phyloP scores from a whole-genome alignment of 78 protist genomes.

The Dictyostelium purpureum region DNA sequence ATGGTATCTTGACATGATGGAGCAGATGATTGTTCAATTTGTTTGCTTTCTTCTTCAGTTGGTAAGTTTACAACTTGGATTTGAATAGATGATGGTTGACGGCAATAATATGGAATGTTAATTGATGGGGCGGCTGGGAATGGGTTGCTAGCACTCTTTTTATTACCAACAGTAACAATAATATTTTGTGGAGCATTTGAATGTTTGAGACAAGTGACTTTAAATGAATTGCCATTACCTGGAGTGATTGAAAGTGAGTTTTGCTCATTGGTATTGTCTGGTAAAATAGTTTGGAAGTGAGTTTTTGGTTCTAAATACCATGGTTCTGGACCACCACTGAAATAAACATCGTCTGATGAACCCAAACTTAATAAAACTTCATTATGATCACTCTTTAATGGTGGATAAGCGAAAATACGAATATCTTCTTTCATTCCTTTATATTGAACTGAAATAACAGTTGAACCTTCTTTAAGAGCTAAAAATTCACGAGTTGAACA shows the following conservation, averaged over 20 bases:
- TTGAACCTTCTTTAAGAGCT: constrained; percentile 37
- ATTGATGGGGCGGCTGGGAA: constrained; percentile 28
- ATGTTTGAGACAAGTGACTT: constrained; percentile 37
- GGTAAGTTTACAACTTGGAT: constrained; percentile 16
- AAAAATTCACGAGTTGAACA: constrained; percentile 27
- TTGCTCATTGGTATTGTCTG: not conserved
- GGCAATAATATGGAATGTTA: constrained; percentile 6
- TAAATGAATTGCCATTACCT: constrained; percentile 2
- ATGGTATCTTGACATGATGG: constrained; percentile 14
- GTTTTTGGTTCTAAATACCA: constrained; percentile 36
- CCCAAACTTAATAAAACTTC: constrained; percentile 36
- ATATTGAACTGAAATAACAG: not conserved
- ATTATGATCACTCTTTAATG: constrained; percentile 1
- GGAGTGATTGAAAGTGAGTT: not conserved
- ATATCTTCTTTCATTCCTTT: constrained; percentile 40
- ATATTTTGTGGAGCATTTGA: not conserved
- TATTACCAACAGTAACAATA: constrained; percentile 27
- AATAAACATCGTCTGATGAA: not conserved
- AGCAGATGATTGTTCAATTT: not conserved
- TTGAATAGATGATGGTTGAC: constrained; percentile 37
- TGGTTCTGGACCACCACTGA: constrained; percentile 75
- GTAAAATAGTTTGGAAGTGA: not conserved
- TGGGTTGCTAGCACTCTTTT: constrained; percentile 8
- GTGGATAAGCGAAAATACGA: constrained; percentile 58
- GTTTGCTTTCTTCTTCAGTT: constrained; percentile 2